Evolutionary conservation across 495 filamentous ascomycete genomes (phyloP), one percentile per base, ranked within the genome.

Genomic region (Pyrenula aspistea): DNA sequence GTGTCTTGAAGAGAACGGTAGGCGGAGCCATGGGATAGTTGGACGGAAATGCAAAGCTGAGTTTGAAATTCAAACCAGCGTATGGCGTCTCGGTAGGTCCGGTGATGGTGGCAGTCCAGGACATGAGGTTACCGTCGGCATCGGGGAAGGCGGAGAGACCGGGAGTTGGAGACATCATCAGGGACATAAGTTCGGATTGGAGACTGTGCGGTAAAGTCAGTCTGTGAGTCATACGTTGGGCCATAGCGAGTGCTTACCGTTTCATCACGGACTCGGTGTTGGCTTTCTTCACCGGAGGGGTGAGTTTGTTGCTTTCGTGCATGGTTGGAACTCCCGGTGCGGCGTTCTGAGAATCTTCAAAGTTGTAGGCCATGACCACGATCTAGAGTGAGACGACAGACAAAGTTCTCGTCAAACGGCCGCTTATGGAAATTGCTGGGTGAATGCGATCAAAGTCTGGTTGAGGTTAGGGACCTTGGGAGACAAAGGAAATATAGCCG

Each of bases 1-100:
- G 88, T 0, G 91, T 95, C 67, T 86, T 90, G 79, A 93, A 96
- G 47, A 96, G 77, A 15, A 99, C 92, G 21, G 86, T 88, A 1
- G 93, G 93, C n/a, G 93, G 82, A 0, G 86, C 80, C 71, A 96
- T 96, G 0, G 93, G 93, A 63, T 99, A 99, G 72, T 87, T 95
- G 60, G 83, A 78, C 2, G 91, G 89, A 70, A 96, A 99, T 56
- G 83, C 77, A 63, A 99, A 91, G 58, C 85, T 85, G 59, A 99
- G 90, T 77, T 95, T 96, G 77, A 99, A 87, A 10, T 80, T 93
- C 31, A 96, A 79, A 54, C 82, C 81, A 15, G 88, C 84, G 69
- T 97, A 99, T 25, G 90, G 90, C 0, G 93, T 99, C 61, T 89
- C 91, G 53, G 83, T 82, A 25, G 93, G 94, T 8, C 93, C 93